These are phyloP conservation scores for Sporothrix dimorphospora DNA, from an alignment of 2,329 filamentous ascomycete genomes.

Conservation along the genomic window DNA sequence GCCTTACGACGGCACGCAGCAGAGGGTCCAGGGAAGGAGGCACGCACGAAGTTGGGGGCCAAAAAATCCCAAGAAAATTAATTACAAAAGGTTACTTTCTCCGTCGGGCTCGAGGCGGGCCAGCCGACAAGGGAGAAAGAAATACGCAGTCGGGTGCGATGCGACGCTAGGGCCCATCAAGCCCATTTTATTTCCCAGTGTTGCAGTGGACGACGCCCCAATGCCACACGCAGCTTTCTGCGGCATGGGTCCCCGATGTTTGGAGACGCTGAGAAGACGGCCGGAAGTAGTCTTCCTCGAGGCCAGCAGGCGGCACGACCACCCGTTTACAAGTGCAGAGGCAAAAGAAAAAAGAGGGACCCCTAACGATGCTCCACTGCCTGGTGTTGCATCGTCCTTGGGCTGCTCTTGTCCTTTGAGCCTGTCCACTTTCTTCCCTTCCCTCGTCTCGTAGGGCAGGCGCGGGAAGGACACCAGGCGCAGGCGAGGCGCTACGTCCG, in stretches of 20 bases:
- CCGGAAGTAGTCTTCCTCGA: constrained; percentile 13
- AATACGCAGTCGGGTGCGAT: constrained; percentile 1
- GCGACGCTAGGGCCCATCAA: background rate
- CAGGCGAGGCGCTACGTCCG: background rate
- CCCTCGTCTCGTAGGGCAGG: constrained; percentile 1
- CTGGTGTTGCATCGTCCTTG: background rate
- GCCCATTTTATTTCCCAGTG: background rate
- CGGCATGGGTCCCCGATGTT: background rate
- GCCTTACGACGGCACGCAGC: constrained; percentile 8
- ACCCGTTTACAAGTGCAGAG: background rate
- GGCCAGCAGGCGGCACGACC: background rate
- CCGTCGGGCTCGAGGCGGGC: background rate
- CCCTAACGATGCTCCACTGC: background rate
- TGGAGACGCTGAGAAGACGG: background rate
- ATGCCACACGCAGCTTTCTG: background rate
- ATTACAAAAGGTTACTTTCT: background rate
- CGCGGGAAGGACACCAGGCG: constrained; percentile 2
- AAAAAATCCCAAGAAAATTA: constrained; percentile 2
- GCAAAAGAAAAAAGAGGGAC: background rate
- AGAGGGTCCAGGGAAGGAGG: constrained; percentile 15
- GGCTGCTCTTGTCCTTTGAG: background rate
- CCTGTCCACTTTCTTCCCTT: background rate
- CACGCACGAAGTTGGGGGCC: background rate
- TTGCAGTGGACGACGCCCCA: background rate
- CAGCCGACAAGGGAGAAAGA: background rate